Conservation (phyloP, 2,329 filamentous ascomycete species). For the Paraphoma sp. region DNA sequence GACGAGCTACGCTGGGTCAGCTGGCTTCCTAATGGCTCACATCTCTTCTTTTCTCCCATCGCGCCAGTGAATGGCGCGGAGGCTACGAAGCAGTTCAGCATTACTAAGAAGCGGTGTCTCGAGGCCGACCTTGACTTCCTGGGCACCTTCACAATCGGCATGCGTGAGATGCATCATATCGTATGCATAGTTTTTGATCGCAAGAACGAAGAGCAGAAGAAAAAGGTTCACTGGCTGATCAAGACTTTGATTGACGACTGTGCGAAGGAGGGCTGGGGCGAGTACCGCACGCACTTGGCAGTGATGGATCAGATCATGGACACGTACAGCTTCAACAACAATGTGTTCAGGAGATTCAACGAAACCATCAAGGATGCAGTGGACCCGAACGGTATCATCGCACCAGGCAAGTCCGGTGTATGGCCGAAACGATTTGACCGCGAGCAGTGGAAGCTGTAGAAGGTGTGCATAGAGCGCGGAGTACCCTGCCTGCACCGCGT, state of each 20-base stretch:
- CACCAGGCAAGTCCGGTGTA: conserved; percentile 26
- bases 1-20: conserved; percentile 44
- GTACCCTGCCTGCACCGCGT: too few species aligned
- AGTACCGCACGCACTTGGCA: conserved; percentile 56
- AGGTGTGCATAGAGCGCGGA: background rate
- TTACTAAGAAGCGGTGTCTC: conserved; percentile 19
- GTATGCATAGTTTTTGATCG: conserved; percentile 42
- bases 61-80: conserved; percentile 53
- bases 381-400: conserved; percentile 48
- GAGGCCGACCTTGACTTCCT: conserved; percentile 26
- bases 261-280: conserved; percentile 50
- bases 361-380: conserved; percentile 55
- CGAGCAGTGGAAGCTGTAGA: conserved; percentile 5
- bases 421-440: conserved; percentile 16
- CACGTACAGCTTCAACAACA: conserved; percentile 54
- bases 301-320: conserved; percentile 55
- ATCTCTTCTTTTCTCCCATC: conserved; percentile 55
- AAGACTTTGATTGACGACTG: conserved; percentile 45
- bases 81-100: conserved; percentile 46
- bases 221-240: conserved; percentile 27
- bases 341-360: conserved; percentile 51
- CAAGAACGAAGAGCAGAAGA: conserved; percentile 22
- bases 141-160: conserved; percentile 25
- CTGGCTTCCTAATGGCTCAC: conserved; percentile 53
- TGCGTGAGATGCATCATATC: conserved; percentile 52